Conservation (phyloP, 129 eudicot genomes). For the Tagetes erecta region DNA sequence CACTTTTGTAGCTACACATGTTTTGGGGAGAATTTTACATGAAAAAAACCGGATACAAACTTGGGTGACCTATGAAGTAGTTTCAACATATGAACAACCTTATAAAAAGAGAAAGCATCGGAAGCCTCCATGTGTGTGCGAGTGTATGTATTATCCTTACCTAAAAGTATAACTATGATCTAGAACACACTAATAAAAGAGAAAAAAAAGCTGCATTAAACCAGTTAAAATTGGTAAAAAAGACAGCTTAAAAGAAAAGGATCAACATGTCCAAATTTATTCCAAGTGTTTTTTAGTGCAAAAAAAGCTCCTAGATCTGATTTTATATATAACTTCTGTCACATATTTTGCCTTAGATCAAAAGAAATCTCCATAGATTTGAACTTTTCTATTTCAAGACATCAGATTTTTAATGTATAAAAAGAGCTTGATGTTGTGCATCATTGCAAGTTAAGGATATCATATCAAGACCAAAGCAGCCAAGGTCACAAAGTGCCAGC, state of each 20-base stretch:
- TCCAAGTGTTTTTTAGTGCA: not conserved
- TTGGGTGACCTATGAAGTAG: not conserved
- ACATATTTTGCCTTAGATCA: not conserved
- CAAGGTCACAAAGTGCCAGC: not conserved
- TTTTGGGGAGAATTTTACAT: not conserved
- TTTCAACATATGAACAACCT: not conserved
- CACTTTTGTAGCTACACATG: not conserved
- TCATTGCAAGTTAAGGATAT: not conserved
- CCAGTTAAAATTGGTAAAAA: not conserved
- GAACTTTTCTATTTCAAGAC: not conserved
- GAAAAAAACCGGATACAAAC: not conserved
- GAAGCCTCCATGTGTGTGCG: not conserved
- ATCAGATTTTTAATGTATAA: not conserved
- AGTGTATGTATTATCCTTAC: too few species aligned
- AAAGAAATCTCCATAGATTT: constrained; percentile 1
- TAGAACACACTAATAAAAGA: not conserved
- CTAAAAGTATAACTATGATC: not conserved
- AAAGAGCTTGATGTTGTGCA: not conserved
- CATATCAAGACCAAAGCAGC: not conserved
- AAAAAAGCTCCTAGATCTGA: not conserved
- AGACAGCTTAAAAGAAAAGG: not conserved
- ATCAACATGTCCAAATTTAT: not conserved
- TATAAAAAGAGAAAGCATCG: not conserved
- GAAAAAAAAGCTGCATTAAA: not conserved
- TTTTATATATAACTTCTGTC: not conserved